These are phyloP conservation scores for Yamadazyma sp. DNA, from an alignment of 805 yeast species.

Conservation along the genomic window DNA sequence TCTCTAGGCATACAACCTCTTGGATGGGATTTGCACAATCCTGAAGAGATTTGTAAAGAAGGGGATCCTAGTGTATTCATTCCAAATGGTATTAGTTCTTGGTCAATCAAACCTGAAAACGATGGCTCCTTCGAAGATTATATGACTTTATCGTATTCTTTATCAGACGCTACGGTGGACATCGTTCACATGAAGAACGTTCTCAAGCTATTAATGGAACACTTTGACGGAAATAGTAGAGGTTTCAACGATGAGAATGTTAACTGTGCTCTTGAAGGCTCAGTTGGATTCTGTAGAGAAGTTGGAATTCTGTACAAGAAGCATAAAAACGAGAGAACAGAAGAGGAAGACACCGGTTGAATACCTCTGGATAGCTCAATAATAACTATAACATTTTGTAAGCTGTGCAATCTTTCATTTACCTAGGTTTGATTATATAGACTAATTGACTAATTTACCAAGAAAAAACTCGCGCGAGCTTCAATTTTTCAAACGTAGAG, in stretches of 20 bases:
- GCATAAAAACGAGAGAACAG: no score
- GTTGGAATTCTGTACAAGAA: no score
- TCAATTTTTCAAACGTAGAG: background rate
- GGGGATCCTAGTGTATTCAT: constrained; percentile 29
- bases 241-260: constrained; percentile 28
- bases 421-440: no score
- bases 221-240: constrained; percentile 1
- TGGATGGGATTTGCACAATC: constrained; percentile 28
- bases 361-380: no score
- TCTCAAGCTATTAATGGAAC: constrained; percentile 20
- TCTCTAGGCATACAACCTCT: constrained; percentile 29
- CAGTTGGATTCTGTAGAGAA: constrained; percentile 25
- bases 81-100: constrained; percentile 35
- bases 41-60: constrained; percentile 23
- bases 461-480: no score
- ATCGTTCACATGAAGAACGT: constrained; percentile 34
- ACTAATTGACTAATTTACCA: no score
- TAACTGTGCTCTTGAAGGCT: constrained; percentile 29
- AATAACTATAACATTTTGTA: no score
- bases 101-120: constrained; percentile 17
- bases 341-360: no score
- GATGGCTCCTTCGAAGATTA: constrained; percentile 21
- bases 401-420: no score
- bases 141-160: constrained; percentile 35
- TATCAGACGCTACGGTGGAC: constrained; percentile 37